Base-by-base conservation (phyloP, 805 yeast species). In the Candida ascalaphidarum region DNA sequence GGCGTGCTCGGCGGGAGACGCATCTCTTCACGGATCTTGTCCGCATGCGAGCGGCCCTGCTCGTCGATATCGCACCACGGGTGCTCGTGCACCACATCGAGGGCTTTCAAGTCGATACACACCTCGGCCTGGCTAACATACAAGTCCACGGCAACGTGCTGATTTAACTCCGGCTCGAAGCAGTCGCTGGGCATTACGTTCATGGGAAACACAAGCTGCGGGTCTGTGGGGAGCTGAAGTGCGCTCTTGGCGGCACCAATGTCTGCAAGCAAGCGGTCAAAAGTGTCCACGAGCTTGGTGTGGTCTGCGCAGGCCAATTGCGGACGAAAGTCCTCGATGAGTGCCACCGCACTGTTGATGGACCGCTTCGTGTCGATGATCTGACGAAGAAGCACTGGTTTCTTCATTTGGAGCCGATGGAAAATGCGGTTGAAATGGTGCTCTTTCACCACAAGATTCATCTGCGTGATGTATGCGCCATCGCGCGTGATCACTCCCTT, bases 41-140 rank as follows among this genome's bases (percentile, higher is more conserved):
- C 89, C 4, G 74, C 68, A 42, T 73, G 66, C 4, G 82, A 72
- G 28, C 60, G 57, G 0, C 74, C 74, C 3, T 43, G 29, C 6
- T 55, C 52, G 32, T 74, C 68, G 5, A 77, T 63, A 4, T 62
- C 53, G 34, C 68, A 55, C 88, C 88, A 81, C 2, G 88, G 88
- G 32, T 57, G 60, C 34, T 68, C 74, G 0, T 62, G 62, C 7
- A 79, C 65, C 14, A 52, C 52, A 19, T 53, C 58, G 21, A 79
- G 44, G 28, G 66, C 65, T 42, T 73, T 70, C 32, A 77, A 51
- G 30, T 79, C 86, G 5, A 78, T 50, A 14, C 77, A 62, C 3
- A 79, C 46, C 41, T 81, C 86, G 13, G 78, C 74, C 46, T 74
- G 78, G 36, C 67, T 61, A 14, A 79, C 52, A 30, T 69, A 70